Percentiles rank a stretch among this genome's conserved stretches.
Conservation (phyloP, 2,329 filamentous ascomycete species). For the Colletotrichum noveboracense region DNA sequence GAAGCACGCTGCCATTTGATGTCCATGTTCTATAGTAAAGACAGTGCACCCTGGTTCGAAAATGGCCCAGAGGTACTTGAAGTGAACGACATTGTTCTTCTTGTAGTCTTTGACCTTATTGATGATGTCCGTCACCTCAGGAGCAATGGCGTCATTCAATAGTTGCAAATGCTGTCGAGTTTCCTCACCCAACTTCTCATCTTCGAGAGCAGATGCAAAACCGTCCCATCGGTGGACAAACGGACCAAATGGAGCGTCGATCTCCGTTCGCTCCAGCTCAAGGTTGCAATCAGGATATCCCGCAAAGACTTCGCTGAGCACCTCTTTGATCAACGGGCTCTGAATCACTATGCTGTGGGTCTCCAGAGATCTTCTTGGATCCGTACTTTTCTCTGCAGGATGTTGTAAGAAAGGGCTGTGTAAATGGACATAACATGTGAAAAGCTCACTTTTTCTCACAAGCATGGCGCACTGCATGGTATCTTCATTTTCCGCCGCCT, state of each 20-base stretch:
- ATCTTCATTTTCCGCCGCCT: background rate
- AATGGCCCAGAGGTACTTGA: background rate
- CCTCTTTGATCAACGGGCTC: background rate
- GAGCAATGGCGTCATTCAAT: background rate
- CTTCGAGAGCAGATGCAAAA: background rate
- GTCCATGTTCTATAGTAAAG: background rate
- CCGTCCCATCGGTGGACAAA: background rate
- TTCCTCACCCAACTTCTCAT: background rate
- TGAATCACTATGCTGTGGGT: background rate
- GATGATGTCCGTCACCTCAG: background rate
- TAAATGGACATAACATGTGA: rapidly evolving
- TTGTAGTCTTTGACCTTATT: background rate
- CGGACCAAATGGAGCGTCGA: background rate
- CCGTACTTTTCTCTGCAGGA: background rate
- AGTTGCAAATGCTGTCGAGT: background rate
- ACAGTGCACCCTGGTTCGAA: background rate
- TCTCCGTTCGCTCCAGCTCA: background rate
- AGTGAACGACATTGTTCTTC: background rate
- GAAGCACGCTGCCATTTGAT: background rate
- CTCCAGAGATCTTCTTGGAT: background rate
- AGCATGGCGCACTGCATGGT: background rate
- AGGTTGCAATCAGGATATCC: background rate
- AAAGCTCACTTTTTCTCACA: background rate
- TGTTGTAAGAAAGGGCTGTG: background rate
- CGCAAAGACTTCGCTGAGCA: background rate